Percentiles rank a stretch among this genome's conserved stretches.
phyloP scores from a whole-genome alignment of 2,329 filamentous ascomycete species.

The Ophiocordyceps robertsii region DNA sequence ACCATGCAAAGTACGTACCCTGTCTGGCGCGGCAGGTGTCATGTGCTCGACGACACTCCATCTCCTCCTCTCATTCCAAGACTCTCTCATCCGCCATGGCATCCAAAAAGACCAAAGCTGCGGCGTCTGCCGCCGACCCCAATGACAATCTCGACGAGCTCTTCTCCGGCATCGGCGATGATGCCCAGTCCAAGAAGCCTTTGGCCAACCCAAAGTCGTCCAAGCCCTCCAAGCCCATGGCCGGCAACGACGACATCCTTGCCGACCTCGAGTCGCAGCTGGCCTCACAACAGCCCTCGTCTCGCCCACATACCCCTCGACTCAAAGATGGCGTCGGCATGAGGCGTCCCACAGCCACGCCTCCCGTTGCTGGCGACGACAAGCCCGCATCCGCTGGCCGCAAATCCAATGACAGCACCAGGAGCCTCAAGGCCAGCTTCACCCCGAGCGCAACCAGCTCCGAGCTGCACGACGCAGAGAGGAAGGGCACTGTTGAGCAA shows the following conservation, averaged over 20 bases:
- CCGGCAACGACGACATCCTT: slow-evolving; percentile 59
- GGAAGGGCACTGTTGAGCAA: slow-evolving; percentile 34
- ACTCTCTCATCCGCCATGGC: slow-evolving; percentile 31
- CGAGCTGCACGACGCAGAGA: slow-evolving; percentile 44
- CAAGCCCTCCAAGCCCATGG: slow-evolving; percentile 33
- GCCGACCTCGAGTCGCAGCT: slow-evolving; percentile 70
- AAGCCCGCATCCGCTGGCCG: slow-evolving; percentile 33
- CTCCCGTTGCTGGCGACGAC: slow-evolving; percentile 52
- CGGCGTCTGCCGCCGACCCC: slow-evolving; percentile 41
- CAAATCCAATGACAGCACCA: slow-evolving; percentile 67
- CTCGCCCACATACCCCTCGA: slow-evolving; percentile 74
- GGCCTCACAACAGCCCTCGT: slow-evolving; percentile 55
- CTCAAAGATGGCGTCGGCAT: slow-evolving; percentile 35
- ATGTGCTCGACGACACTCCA: not conserved
- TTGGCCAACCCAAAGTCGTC: slow-evolving; percentile 21
- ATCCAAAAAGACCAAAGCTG: slow-evolving; percentile 43
- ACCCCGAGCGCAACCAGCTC: slow-evolving; percentile 55
- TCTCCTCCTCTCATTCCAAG: not conserved
- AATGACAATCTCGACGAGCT: slow-evolving; percentile 54
- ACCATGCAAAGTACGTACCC: too few relatives aligned
- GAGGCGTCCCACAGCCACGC: slow-evolving; percentile 32
- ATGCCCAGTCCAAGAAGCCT: slow-evolving; percentile 35
- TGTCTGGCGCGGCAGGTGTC: not conserved
- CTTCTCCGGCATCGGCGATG: slow-evolving; percentile 47
- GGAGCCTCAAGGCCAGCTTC: slow-evolving; percentile 58